Evolutionary conservation across 2,329 filamentous ascomycete species (phyloP), one percentile per base, ranked within the genome.

Genomic region (Xylariaceae sp.): DNA sequence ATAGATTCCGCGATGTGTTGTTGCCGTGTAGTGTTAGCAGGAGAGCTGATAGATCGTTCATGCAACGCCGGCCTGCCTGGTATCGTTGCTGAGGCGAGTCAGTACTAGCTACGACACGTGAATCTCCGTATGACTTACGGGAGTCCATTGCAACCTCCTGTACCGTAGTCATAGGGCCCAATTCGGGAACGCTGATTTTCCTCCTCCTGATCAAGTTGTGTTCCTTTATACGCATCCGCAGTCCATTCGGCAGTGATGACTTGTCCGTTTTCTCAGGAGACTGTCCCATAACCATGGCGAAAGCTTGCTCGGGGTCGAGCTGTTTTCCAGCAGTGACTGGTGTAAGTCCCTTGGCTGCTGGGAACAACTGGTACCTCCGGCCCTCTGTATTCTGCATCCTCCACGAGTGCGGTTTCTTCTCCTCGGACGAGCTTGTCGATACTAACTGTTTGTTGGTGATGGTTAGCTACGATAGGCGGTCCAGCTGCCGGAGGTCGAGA

Each of bases 71-170:
- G 85, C 6, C 85, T 80, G 41, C 85, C 86, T 32, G 87, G 87
- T 62, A 89, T 87, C 23, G 87, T 89, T 60, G 87, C 86, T 88
- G 61, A 2, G 44, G 40, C 44, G 47, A n/a, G 65, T 72, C 48
- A 68, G 66, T 49, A 48, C 51, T 57, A 62, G 58, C 26, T 42
- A 21, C n/a, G 32, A 21, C 18, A 46, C 47, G 23, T 43, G 20
- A 40, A 21, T 44, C 16, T 40, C 21, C 37, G 37, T n/a, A 44
- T 21, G 37, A 77, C 86, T 76, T 77, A 89, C 87, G 87, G 65
- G 87, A 89, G 72, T 89, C 87, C 85, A 89, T 88, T 49, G 84
- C 71, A 47, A 81, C 73, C 67, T 89, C 86, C 61, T 88, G 85
- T 14, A 89, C 86, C 1, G 86, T 88, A 4, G 85, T 87, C 85